These are phyloP conservation scores for Daldinia sp. DNA, from an alignment of 2,329 filamentous ascomycete species.

Conservation along the genomic window DNA sequence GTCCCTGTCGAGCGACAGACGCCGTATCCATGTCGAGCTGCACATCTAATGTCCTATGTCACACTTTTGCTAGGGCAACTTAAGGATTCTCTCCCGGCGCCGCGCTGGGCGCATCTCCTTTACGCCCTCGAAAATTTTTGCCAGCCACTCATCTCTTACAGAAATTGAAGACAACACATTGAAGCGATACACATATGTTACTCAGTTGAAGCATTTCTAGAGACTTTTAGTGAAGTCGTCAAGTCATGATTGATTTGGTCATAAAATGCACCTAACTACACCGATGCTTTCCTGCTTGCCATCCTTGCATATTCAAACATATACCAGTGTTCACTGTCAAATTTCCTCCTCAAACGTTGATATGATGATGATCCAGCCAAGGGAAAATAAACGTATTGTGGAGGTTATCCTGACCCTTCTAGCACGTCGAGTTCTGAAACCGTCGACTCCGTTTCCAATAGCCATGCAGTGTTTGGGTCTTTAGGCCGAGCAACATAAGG, in stretches of 20 bases:
- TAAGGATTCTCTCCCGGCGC: conserved; percentile 7
- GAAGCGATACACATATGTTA: conserved; percentile 13
- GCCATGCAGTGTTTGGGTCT: conserved; percentile 39
- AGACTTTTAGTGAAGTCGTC: conserved; percentile 40
- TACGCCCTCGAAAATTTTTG: conserved; percentile 10
- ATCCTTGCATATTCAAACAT: conserved; percentile 34
- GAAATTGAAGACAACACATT: conserved; percentile 11
- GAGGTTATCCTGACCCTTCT: conserved; percentile 36
- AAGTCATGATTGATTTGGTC: conserved; percentile 47
- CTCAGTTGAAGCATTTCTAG: neutral
- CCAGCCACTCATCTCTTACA: neutral
- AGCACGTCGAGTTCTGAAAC: conserved; percentile 35
- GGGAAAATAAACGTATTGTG: conserved; percentile 30
- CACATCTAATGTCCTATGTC: conserved; percentile 13
- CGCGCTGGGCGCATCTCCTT: conserved; percentile 27
- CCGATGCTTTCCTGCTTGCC: conserved; percentile 40
- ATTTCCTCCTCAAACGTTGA: conserved; percentile 24
- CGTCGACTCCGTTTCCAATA: conserved; percentile 39
- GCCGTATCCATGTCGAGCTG: conserved; percentile 15
- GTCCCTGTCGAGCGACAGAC: conserved; percentile 31
- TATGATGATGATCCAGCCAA: conserved; percentile 34
- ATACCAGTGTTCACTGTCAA: conserved; percentile 38
- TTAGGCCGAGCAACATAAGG: conserved; percentile 37
- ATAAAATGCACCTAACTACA: conserved; percentile 48
- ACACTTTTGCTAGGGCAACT: conserved; percentile 22